These are phyloP conservation scores for Psilocybe tampanensis DNA, from an alignment of 768 basidiomycete species.

Conservation along the genomic window DNA sequence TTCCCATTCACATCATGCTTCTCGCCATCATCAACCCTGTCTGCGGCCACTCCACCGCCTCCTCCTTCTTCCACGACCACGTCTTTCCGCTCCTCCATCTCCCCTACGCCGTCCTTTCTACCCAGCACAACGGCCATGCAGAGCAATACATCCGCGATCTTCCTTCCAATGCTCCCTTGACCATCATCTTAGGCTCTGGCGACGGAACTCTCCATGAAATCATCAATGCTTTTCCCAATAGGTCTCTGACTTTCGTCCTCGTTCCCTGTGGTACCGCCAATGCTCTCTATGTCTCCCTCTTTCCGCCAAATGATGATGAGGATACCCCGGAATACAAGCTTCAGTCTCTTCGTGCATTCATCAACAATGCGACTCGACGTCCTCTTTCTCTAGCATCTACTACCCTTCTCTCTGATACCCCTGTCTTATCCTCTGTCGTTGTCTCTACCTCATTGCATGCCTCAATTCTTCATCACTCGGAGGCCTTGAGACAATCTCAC, in stretches of 20 bases:
- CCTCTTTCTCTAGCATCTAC: conserved; percentile 59
- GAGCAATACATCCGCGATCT: conserved; percentile 42
- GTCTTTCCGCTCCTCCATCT: conserved; percentile 64
- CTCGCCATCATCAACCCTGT: conserved; percentile 74
- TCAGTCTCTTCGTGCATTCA: conserved; percentile 55
- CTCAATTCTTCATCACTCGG: conserved; percentile 80
- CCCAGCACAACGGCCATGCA: conserved; percentile 52
- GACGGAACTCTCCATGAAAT: conserved; percentile 95
- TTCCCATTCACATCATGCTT: too few species aligned
- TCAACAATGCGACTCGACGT: conserved; percentile 35
- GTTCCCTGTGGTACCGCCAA: conserved; percentile 92
- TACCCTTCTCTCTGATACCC: conserved; percentile 41
- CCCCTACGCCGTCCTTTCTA: not conserved
- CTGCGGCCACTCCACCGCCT: conserved; percentile 62
- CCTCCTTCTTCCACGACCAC: conserved; percentile 54
- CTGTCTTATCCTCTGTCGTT: conserved; percentile 72
- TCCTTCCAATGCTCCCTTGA: conserved; percentile 28
- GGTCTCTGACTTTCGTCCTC: conserved; percentile 46
- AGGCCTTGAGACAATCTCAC: conserved; percentile 60
- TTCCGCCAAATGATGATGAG: conserved; percentile 44
- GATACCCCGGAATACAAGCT: conserved; percentile 44
- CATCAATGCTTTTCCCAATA: conserved; percentile 57
- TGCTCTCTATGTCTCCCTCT: conserved; percentile 82
- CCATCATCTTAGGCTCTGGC: conserved; percentile 73
- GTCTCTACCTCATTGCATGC: conserved; percentile 86